Conservation (phyloP, 495 filamentous ascomycete species). For the Xylaria flabelliformis region DNA sequence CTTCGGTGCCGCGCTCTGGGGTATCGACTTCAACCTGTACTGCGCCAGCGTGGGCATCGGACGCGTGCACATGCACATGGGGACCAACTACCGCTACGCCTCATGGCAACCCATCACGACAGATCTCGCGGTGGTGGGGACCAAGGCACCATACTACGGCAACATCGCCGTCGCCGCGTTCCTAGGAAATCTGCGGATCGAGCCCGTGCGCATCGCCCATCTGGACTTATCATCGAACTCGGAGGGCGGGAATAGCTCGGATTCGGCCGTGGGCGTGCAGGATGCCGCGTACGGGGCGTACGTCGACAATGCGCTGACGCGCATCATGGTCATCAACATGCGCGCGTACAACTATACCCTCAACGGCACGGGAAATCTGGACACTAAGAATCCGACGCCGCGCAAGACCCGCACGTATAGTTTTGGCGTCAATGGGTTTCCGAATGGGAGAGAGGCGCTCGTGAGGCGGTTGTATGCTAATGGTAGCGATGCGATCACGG, state of each 20-base stretch:
- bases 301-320: slow-evolving; percentile 45
- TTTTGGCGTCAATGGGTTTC: slow-evolving; percentile 41
- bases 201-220: slow-evolving; percentile 47
- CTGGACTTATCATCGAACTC: slow-evolving; percentile 41
- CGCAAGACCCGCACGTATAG: slow-evolving; percentile 51
- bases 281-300: slow-evolving; percentile 68
- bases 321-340: slow-evolving; percentile 66
- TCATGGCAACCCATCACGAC: slow-evolving; percentile 67
- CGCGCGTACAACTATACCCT: slow-evolving; percentile 64
- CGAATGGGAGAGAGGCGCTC: slow-evolving; percentile 24
- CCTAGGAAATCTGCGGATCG: slow-evolving; percentile 49
- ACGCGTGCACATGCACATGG: slow-evolving; percentile 71
- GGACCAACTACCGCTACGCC: slow-evolving; percentile 63
- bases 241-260: not conserved
- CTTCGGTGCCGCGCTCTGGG: slow-evolving; percentile 76
- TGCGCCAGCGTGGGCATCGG: slow-evolving; percentile 63
- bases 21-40: slow-evolving; percentile 68
- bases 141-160: slow-evolving; percentile 72
- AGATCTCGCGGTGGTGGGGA: slow-evolving; percentile 58
- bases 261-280: slow-evolving; percentile 39
- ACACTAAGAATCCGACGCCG: slow-evolving; percentile 32
- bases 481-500: slow-evolving; percentile 67
- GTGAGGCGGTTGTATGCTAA: slow-evolving; percentile 64
- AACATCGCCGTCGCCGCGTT: slow-evolving; percentile 65
- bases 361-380: slow-evolving; percentile 44